Evolutionary conservation across 2,329 filamentous ascomycete genomes (phyloP), one percentile per base, ranked within the genome.

Genomic region (Nemania sp.): DNA sequence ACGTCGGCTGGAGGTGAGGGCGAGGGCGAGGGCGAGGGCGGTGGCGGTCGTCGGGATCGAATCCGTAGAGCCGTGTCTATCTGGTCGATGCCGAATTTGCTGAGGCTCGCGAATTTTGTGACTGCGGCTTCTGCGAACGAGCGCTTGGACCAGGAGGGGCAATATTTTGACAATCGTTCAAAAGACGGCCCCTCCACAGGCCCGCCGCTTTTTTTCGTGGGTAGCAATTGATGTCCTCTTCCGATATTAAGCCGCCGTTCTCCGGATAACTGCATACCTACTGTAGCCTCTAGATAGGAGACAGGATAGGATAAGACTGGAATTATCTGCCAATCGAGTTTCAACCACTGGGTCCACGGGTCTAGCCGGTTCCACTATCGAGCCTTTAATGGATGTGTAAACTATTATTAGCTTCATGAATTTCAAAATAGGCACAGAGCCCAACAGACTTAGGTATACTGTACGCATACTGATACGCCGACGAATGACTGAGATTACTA

Each of bases 81-180:
- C n/a, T n/a, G 59, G 57, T 67, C 59, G 62, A 70, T 45, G 49
- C 58, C 56, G 57, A 66, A 68, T 63, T 69, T 69, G 24, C 53
- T 56, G 43, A 49, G 47, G 61, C 55, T 69, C 60, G 51, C 51
- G 64, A 71, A 70, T 55, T 70, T 72, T 70, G 67, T 70, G 68
- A 71, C 70, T 70, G 32, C 53, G 35, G 45, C 32, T 26, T 63
- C 62, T 55, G 24, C 59, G 53, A 45, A 61, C 24, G 29, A 56
- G 56, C 62, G 69, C 69, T 67, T 29, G 68, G 69, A 41, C 67
- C 64, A 70, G 49, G 70, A 72, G 70, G 70, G 70, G 70, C 70
- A 71, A 27, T 70, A 59, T 70, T 67, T 65, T 61, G 47, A 49
- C 32, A 62, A 57, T 67, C 53, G 52, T 51, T 49, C 32, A 59